phyloP scores from a whole-genome alignment of 129 eudicot genomes.

The Ambrosia artemisiifolia region DNA sequence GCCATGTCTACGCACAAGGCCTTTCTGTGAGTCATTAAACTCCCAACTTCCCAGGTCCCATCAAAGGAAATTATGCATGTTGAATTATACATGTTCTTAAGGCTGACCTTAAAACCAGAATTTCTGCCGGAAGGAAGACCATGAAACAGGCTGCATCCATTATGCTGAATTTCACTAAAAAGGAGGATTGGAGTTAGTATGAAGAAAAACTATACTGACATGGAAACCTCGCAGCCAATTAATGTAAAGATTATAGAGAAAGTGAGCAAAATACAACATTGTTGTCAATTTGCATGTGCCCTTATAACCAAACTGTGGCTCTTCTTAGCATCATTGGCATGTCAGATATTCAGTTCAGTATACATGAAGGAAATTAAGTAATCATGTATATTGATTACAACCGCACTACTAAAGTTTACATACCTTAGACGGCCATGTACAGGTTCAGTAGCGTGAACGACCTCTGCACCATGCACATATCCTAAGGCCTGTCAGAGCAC shows the following conservation, averaged over 20 bases:
- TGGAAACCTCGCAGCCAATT: neutral
- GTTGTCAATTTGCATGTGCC: neutral
- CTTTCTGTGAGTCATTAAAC: conserved; percentile 21
- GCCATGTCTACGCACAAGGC: neutral
- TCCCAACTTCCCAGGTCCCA: neutral
- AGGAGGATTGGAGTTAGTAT: conserved; percentile 8
- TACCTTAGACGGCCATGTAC: conserved; percentile 94
- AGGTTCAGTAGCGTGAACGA: conserved; percentile 79
- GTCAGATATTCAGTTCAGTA: conserved; percentile 1
- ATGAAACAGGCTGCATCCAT: conserved; percentile 60
- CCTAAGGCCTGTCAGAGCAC: conserved; percentile 74
- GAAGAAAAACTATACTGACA: neutral
- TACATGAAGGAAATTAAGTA: neutral
- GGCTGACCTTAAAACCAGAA: conserved; percentile 87
- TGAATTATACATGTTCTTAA: neutral
- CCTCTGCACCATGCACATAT: conserved; percentile 79
- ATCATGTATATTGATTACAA: no score
- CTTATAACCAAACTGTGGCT: neutral
- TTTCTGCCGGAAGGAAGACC: conserved; percentile 85
- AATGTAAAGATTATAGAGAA: neutral
- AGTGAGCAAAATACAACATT: neutral
- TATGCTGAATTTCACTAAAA: conserved; percentile 86
- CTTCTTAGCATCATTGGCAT: neutral
- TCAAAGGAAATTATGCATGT: neutral
- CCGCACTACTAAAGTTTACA: conserved; percentile 4